These are phyloP conservation scores for Rubroboletus satanas DNA, from an alignment of 768 basidiomycete genomes.

Conservation along the genomic window DNA sequence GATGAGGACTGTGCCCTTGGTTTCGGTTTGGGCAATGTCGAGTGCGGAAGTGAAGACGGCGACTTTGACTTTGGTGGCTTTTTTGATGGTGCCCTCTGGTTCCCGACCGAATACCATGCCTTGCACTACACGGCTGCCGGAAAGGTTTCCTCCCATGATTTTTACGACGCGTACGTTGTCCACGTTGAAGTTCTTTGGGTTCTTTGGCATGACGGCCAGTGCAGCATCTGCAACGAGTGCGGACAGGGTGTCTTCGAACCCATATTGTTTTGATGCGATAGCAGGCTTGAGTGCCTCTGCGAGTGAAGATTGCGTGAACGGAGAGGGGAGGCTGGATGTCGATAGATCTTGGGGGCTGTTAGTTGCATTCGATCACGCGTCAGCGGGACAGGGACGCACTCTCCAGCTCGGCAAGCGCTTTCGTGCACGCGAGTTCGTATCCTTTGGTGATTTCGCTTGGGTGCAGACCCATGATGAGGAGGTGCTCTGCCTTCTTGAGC, in stretches of 20 bases:
- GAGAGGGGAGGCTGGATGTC: constrained; percentile 63
- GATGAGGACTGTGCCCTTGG: constrained; percentile 95
- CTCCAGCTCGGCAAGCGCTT: constrained; percentile 84
- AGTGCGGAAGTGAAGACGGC: constrained; percentile 92
- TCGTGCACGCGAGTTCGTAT: constrained; percentile 85
- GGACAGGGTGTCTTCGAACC: constrained; percentile 80
- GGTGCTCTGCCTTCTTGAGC: constrained; percentile 86
- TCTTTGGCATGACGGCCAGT: constrained; percentile 84
- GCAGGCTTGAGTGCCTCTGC: constrained; percentile 79
- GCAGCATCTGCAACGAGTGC: constrained; percentile 90
- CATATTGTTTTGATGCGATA: constrained; percentile 97
- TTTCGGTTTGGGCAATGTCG: constrained; percentile 95
- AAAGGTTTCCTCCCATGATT: constrained; percentile 92
- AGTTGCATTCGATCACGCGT: constrained; percentile 10
- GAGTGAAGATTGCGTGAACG: constrained; percentile 66
- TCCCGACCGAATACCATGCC: constrained; percentile 99
- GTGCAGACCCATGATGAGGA: constrained; percentile 95
- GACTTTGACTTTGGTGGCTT: constrained; percentile 82
- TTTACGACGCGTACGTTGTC: constrained; percentile 98
- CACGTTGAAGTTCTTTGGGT: constrained; percentile 92
- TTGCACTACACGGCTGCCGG: constrained; percentile 80
- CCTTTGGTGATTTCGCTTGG: constrained; percentile 94
- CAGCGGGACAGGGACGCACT: constrained; percentile 56
- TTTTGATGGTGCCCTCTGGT: constrained; percentile 88
- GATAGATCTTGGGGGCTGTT: constrained; percentile 54